These are phyloP conservation scores for Cercospora citrullina DNA, from an alignment of 2,329 filamentous ascomycete genomes.

Conservation along the genomic window DNA sequence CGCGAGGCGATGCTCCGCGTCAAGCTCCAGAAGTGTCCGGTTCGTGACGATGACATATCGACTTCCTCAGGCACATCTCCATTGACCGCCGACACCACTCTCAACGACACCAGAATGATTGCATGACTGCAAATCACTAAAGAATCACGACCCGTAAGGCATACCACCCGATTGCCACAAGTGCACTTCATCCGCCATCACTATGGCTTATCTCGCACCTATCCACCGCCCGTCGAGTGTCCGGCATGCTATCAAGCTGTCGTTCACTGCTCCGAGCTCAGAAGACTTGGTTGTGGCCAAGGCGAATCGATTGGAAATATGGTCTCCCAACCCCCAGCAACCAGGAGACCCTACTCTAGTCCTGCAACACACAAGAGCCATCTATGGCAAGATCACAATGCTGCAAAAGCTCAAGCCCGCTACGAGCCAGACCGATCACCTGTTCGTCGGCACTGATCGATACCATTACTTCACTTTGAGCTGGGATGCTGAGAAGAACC, in stretches of 20 bases:
- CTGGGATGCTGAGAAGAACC: conserved; percentile 66
- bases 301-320: conserved; percentile 83
- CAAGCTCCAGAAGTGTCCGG: conserved; percentile 9
- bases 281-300: conserved; percentile 86
- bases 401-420: conserved; percentile 76
- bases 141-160: background rate
- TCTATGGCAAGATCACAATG: conserved; percentile 86
- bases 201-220: conserved; percentile 91
- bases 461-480: conserved; percentile 86
- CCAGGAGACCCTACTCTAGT: conserved; percentile 58
- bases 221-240: conserved; percentile 92
- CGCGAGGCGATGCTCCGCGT: conserved; percentile 13
- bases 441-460: conserved; percentile 89
- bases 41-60: background rate
- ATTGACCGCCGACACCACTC: background rate
- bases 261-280: conserved; percentile 70
- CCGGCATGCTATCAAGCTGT: conserved; percentile 79
- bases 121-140: background rate
- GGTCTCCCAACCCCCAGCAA: conserved; percentile 54
- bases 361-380: conserved; percentile 66
- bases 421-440: conserved; percentile 72
- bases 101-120: background rate
- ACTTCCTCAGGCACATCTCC: background rate
- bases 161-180: conserved; percentile 8
- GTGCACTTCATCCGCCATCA: conserved; percentile 7